Percentiles rank a stretch among this genome's conserved stretches.
Evolutionary conservation across 768 basidiomycete species (phyloP).

Genomic region (Rhodotorula kratochvilovae): DNA sequence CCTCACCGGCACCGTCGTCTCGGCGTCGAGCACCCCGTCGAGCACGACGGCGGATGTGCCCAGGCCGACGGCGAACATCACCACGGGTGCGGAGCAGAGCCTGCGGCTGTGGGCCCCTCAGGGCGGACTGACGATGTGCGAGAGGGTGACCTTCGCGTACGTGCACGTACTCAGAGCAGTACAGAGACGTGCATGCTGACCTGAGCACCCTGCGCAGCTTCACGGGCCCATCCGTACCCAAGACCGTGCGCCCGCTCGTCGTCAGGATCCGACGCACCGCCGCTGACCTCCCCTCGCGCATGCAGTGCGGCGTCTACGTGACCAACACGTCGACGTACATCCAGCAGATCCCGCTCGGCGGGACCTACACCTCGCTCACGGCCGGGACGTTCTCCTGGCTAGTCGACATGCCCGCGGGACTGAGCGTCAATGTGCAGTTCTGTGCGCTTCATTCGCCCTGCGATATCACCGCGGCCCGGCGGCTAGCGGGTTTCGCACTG

Average conservation of each 20-base stretch:
- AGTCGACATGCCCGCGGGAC: constrained; percentile 21
- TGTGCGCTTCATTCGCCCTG: too few species aligned
- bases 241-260: constrained; percentile 1
- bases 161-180: too few species aligned
- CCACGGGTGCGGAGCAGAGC: not conserved
- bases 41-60: not conserved
- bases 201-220: not conserved
- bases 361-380: not conserved
- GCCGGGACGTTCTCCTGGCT: constrained; percentile 18
- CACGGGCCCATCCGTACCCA: constrained; percentile 8
- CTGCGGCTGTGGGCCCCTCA: constrained; percentile 10
- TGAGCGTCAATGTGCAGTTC: constrained; percentile 16
- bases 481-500: too few species aligned
- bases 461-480: too few species aligned
- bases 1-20: not conserved
- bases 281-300: too few species aligned
- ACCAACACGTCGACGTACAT: constrained; percentile 24
- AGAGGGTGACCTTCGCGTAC: constrained; percentile 11
- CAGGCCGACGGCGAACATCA: constrained; percentile 16
- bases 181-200: too few species aligned
- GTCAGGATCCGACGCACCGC: too few species aligned
- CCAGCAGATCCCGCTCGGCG: constrained; percentile 20
- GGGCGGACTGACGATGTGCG: constrained; percentile 12
- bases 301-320: constrained; percentile 22
- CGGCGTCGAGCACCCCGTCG: not conserved